Percentiles rank a stretch among this genome's conserved stretches.
phyloP scores from a whole-genome alignment of 169 alveolate species.

The Babesia caballi region DNA sequence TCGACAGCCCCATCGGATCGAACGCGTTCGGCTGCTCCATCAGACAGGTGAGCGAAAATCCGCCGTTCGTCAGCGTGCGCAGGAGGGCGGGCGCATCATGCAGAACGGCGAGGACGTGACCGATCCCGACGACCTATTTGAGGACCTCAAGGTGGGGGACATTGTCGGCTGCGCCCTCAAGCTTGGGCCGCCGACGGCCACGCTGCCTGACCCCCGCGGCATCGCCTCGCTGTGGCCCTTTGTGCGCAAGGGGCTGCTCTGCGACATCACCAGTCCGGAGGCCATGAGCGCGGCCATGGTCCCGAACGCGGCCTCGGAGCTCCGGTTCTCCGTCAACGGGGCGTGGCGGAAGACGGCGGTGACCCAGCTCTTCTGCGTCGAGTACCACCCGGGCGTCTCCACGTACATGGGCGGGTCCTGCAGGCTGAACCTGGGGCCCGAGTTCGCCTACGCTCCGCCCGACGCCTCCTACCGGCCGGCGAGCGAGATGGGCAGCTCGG shows the following conservation, averaged over 20 bases:
- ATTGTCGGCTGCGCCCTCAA: constrained; percentile 67
- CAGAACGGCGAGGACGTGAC: background rate
- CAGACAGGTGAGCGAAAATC: constrained; percentile 46
- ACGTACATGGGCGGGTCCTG: constrained; percentile 76
- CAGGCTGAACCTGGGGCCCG: constrained; percentile 73
- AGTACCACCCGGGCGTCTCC: constrained; percentile 79
- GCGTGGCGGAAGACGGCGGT: constrained; percentile 36
- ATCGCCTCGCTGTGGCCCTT: constrained; percentile 74
- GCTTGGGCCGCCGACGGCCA: constrained; percentile 50
- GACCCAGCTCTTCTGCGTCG: constrained; percentile 63
- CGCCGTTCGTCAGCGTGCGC: background rate
- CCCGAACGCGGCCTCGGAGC: constrained; percentile 50
- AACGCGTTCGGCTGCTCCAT: constrained; percentile 68
- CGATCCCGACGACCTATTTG: background rate
- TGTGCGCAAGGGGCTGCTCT: constrained; percentile 63
- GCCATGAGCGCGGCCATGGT: constrained; percentile 41
- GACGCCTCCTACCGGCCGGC: constrained; percentile 56
- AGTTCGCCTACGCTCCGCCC: constrained; percentile 67
- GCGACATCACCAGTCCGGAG: constrained; percentile 62
- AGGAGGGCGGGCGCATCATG: constrained; percentile 12
- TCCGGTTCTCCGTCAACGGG: constrained; percentile 76
- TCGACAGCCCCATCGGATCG: constrained; percentile 67
- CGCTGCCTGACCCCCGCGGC: constrained; percentile 75
- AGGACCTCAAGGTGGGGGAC: constrained; percentile 53
- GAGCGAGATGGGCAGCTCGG: constrained; percentile 59